Evolutionary conservation across 257 asterid species (phyloP).

Genomic region (Nicotiana undulata): DNA sequence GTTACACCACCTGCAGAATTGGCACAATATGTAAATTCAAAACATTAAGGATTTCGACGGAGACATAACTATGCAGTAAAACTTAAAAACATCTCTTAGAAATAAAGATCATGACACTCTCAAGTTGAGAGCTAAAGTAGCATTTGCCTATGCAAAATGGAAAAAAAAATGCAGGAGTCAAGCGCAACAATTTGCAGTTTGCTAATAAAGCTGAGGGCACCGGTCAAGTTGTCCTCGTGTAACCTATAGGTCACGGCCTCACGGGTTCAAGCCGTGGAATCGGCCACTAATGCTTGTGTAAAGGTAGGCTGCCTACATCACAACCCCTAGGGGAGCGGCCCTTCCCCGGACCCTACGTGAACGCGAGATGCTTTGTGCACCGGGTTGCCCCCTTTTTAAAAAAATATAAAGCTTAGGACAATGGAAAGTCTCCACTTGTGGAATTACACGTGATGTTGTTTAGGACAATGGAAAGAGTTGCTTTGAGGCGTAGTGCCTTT

Average conservation of each 20-base stretch:
- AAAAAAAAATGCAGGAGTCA: not conserved
- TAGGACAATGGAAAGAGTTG: not conserved
- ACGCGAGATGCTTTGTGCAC: no score
- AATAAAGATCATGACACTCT: not conserved
- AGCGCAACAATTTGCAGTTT: not conserved
- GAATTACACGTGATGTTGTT: no score
- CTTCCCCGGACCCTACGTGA: no score
- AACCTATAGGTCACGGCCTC: no score
- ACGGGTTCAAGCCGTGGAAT: no score
- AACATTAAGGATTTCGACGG: not conserved
- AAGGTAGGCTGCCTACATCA: no score
- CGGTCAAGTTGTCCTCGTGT: no score
- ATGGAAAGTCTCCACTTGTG: no score
- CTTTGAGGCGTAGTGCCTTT: not conserved
- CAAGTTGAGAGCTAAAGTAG: not conserved
- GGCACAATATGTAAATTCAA: slow-evolving; percentile 1
- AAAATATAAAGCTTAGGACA: no score
- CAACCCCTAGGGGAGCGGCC: no score
- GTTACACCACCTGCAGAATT: slow-evolving; percentile 67
- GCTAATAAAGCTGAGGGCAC: not conserved
- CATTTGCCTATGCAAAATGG: not conserved
- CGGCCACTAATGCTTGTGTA: no score
- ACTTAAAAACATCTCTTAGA: not conserved
- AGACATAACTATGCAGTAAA: not conserved
- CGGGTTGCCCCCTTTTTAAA: no score